These are phyloP conservation scores for Apiospora arundinis DNA, from an alignment of 2,329 filamentous ascomycete species.

Conservation along the genomic window DNA sequence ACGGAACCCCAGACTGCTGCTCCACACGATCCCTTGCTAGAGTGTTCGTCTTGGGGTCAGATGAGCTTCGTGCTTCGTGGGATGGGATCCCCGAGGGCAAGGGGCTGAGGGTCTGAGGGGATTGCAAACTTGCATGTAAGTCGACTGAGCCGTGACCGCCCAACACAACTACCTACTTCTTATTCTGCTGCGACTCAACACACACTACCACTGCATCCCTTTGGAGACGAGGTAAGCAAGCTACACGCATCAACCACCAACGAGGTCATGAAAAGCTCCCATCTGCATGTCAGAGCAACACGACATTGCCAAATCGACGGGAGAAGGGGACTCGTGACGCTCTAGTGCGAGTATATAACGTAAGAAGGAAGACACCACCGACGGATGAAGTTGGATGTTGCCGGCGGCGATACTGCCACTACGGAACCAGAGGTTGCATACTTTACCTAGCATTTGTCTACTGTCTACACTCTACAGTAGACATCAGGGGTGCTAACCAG, in stretches of 20 bases:
- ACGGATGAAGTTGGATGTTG: neutral
- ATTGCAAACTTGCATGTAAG: neutral
- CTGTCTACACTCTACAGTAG: no score
- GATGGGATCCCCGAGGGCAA: neutral
- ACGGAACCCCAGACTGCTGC: neutral
- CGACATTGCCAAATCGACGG: neutral
- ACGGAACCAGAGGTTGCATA: neutral
- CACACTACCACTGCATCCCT: no score
- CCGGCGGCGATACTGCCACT: neutral
- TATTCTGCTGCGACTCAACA: no score
- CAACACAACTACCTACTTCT: neutral
- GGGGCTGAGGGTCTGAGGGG: no score
- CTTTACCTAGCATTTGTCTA: no score
- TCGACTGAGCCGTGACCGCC: neutral
- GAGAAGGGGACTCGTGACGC: slow-evolving; percentile 3
- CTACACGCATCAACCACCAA: neutral
- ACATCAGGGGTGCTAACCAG: no score
- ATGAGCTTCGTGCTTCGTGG: neutral
- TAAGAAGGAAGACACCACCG: slow-evolving; percentile 18
- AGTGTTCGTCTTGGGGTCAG: neutral
- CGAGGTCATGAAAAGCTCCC: neutral
- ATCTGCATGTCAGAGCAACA: slow-evolving; percentile 22
- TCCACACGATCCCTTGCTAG: neutral
- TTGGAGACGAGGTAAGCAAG: neutral
- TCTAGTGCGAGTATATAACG: slow-evolving; percentile 16